Base-by-base conservation (phyloP, 2,329 filamentous ascomycete genomes). In the Stachybotrys chartarum region DNA sequence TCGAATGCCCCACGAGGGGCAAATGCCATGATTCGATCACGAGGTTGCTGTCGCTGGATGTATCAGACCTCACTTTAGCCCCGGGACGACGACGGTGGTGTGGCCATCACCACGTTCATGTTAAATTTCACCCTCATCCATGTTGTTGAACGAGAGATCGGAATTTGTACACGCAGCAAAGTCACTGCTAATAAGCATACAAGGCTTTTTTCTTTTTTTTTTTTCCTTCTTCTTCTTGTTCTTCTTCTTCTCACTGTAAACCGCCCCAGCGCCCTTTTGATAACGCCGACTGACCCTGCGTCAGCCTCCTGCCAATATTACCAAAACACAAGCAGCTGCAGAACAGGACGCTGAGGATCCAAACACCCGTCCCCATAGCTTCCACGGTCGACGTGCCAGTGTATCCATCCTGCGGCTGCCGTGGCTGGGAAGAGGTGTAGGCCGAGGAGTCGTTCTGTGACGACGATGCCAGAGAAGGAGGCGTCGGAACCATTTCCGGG, bases 261-360 rank as follows among this genome's bases (percentile, higher is more conserved):
- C 72, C 74, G 39, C 70, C 75, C 77, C 75, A 79, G 47, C 79
- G 66, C 3, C 75, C 75, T 56, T 71, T 73, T n/a, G 65, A 69
- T 1, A 65, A 68, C 1, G 71, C 70, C n/a, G 71, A 70, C 55
- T 65, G 68, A 24, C 73, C 78, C 59, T 83, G 72, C n/a, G 86
- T 85, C 60, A 97, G 73, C 58, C 90, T 80, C 59, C 94, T 80
- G 12, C 94, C 94, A 66, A 99, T 91, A 67, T 96, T 97, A 11
- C 94, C 94, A 77, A 99, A 97, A 72, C 92, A 97, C 10, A 97
- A 84, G 63, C 90, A 91, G 66, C 90, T 95, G 72, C 94, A 97
- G 69, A 97, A 99, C 52, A 99, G 74, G 30, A 97, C 91, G 66
- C 91, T 96, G 30, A 93, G 79, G 66, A 96, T 87, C 93, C 94